Evolutionary conservation across 176 grass and related monocot genomes (phyloP).

Genomic region (Triticum timopheevii): DNA sequence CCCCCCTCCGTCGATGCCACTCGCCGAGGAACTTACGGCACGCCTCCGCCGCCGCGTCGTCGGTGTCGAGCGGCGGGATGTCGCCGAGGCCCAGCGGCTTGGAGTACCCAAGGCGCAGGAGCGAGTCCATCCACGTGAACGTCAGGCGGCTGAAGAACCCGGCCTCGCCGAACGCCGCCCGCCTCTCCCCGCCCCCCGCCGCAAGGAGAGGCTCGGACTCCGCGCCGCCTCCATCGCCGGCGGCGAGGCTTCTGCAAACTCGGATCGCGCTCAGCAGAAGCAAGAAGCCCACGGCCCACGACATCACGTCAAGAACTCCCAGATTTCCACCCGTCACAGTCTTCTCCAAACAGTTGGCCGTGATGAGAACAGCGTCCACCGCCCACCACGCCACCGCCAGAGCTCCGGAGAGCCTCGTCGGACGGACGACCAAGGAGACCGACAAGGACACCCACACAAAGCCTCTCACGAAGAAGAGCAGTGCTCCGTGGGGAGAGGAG

Average conservation of each 20-base stretch:
- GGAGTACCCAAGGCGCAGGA: conserved; percentile 61
- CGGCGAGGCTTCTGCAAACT: not conserved
- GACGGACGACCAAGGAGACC: conserved; percentile 40
- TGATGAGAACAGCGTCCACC: conserved; percentile 36
- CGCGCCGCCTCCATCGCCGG: not conserved
- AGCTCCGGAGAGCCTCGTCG: conserved; percentile 34
- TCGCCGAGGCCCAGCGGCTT: conserved; percentile 58
- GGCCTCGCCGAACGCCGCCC: conserved; percentile 40
- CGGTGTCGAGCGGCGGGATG: conserved; percentile 63
- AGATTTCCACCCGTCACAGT: conserved; percentile 11
- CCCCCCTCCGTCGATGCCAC: conserved; percentile 35
- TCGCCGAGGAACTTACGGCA: conserved; percentile 44
- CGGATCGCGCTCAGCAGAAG: conserved; percentile 38
- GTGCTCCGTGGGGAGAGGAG: not conserved
- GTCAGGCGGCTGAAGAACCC: conserved; percentile 55
- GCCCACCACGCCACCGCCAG: conserved; percentile 49
- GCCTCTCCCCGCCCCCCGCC: not conserved
- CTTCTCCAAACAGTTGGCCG: conserved; percentile 42
- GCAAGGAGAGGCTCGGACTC: conserved; percentile 46
- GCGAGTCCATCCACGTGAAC: conserved; percentile 70
- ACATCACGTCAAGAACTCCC: conserved; percentile 38
- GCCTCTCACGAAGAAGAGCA: conserved; percentile 35
- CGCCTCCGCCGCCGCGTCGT: conserved; percentile 63
- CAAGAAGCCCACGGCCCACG: conserved; percentile 40
- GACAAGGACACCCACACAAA: conserved; percentile 48